A percentile compares a stretch with the other conserved stretches of the same genome.
Evolutionary conservation across 108 stramenopile species (phyloP).

Genomic region (Conticribra weissflogii): DNA sequence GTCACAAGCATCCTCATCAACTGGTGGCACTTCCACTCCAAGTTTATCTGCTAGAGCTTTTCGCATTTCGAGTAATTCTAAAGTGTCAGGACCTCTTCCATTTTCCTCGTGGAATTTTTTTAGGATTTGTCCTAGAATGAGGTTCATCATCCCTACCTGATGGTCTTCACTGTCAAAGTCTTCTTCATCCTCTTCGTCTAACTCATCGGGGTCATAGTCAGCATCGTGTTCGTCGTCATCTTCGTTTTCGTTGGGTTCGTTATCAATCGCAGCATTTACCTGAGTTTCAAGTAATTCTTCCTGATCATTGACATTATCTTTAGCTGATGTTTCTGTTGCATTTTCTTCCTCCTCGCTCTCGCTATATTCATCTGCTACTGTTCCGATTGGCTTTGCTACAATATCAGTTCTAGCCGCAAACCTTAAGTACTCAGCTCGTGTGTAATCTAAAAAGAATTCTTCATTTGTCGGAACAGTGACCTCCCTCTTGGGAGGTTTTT

Average conservation of each 20-base stretch:
- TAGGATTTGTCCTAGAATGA: slow-evolving; percentile 77
- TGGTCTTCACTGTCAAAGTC: slow-evolving; percentile 59
- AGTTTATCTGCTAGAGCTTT: slow-evolving; percentile 73
- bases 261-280: slow-evolving; percentile 8
- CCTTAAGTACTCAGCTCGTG: slow-evolving; percentile 66
- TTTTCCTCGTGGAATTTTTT: slow-evolving; percentile 82
- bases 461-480: slow-evolving; percentile 57
- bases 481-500: slow-evolving; percentile 7
- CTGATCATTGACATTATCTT: slow-evolving; percentile 51
- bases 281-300: slow-evolving; percentile 7
- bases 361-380: too few species aligned
- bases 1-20: slow-evolving; percentile 50
- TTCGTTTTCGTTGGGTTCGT: slow-evolving; percentile 3
- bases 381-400: slow-evolving; percentile 40
- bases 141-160: slow-evolving; percentile 82
- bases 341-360: slow-evolving; percentile 50
- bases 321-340: slow-evolving; percentile 45
- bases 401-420: slow-evolving; percentile 87
- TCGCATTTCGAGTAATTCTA: slow-evolving; percentile 78
- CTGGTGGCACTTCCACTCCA: slow-evolving; percentile 68
- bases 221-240: slow-evolving; percentile 47
- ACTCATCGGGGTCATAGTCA: slow-evolving; percentile 34
- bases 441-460: slow-evolving; percentile 90
- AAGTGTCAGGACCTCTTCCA: slow-evolving; percentile 81
- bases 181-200: slow-evolving; percentile 51